These are phyloP conservation scores for Colletotrichum liaoningense DNA, from an alignment of 2,329 filamentous ascomycete genomes.

Conservation along the genomic window DNA sequence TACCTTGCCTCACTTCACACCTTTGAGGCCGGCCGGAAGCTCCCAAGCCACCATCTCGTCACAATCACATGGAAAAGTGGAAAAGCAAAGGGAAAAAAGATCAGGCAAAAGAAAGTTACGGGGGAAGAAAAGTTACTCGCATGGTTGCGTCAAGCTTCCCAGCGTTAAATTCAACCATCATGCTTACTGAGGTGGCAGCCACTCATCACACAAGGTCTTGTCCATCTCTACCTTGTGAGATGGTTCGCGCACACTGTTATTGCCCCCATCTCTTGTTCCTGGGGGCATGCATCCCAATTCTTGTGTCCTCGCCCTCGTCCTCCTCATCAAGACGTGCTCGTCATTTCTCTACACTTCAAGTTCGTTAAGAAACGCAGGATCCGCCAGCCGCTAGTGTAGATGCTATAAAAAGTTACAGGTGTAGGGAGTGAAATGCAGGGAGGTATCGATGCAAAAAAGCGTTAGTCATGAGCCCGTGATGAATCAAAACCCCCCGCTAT, in stretches of 20 bases:
- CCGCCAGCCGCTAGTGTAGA: constrained; percentile 30
- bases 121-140: not conserved
- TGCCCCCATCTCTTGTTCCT: not conserved
- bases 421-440: constrained; percentile 25
- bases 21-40: not conserved
- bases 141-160: constrained; percentile 8
- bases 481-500: constrained; percentile 37
- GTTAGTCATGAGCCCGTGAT: constrained; percentile 24
- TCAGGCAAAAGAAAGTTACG: not conserved
- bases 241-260: not conserved
- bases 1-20: too few species aligned
- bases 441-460: constrained; percentile 32
- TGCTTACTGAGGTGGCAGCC: not conserved
- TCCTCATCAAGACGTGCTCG: not conserved
- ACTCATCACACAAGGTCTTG: not conserved
- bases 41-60: constrained; percentile 2
- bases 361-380: constrained; percentile 25
- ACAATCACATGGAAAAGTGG: constrained; percentile 16
- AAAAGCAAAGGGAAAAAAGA: not conserved
- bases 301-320: not conserved
- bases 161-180: not conserved
- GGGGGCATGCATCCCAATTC: not conserved
- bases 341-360: constrained; percentile 27
- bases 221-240: not conserved
- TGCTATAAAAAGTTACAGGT: constrained; percentile 33